Evolutionary conservation across 2,329 filamentous ascomycete species (phyloP), one percentile per base, ranked within the genome.

Genomic region (Fusarium coffeatum): DNA sequence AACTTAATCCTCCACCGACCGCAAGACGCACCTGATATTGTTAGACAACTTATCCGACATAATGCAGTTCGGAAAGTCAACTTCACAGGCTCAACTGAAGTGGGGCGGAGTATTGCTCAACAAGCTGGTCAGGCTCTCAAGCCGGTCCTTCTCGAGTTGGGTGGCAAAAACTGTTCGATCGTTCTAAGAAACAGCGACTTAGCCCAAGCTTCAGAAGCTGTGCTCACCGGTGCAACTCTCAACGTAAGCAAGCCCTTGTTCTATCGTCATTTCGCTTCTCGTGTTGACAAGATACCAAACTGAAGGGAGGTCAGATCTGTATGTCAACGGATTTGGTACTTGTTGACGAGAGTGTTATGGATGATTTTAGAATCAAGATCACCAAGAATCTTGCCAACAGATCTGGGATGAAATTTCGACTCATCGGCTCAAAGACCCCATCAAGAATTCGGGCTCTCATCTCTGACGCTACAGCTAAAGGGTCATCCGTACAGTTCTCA

Each of bases 181-280:
- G 89, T 97, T 2, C 88, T 91, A 76, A 88, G 91, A 42, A 93
- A 97, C 77, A 93, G 93, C n/a, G 87, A 96, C 74, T 75, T 97
- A 40, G 84, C 90, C 27, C 83, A 87, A 30, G 92, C 93, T 0
- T 93, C 92, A 0, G 77, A 83, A n/a, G 72, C 92, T 90, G 72
- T 88, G n/a, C 28, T 42, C 88, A 12, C 48, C 1, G 65, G 65
- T 1, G 57, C 65, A 15, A 56, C 54, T 5, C 42, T 66, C 5
- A 46, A 78, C 5, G 55, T 58, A n/a, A 54, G 43, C 34, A 37
- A 37, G 10, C 1, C 34, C 18, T 37, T 37, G 34, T 37, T 37
- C 9, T n/a, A n/a, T n/a, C 34, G 11, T 12, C 18, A 4, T 45
- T 12, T 45, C 32, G 8, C 20, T 28, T 43, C 1, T 37, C 18